Conservation (phyloP, 192 early-diverging fungal genomes). For the Oehlia diaphana region DNA sequence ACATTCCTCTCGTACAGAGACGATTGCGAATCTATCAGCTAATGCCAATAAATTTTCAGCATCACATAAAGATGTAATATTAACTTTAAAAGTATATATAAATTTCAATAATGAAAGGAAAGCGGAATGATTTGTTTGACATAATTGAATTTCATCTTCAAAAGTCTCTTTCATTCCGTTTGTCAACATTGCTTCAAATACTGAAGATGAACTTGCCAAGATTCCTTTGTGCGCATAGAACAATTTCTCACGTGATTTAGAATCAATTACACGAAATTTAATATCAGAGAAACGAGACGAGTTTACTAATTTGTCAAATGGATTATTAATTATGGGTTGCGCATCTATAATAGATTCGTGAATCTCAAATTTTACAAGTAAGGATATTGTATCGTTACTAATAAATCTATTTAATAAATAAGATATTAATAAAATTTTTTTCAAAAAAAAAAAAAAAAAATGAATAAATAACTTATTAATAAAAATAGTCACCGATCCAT, state of each 20-base stretch:
- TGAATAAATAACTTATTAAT: not conserved
- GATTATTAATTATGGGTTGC: conserved; percentile 6
- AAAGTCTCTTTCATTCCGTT: conserved; percentile 23
- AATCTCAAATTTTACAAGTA: conserved; percentile 39
- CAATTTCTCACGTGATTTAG: conserved; percentile 12
- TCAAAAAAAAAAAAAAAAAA: not conserved
- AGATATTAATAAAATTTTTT: not conserved
- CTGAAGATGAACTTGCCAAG: conserved; percentile 19
- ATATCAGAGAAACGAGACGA: conserved; percentile 35
- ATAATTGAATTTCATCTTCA: conserved; percentile 24
- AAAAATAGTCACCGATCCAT: conserved; percentile 26
- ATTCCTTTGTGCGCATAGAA: conserved; percentile 28
- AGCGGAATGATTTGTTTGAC: conserved; percentile 25
- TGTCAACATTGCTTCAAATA: conserved; percentile 28
- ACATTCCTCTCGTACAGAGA: conserved; percentile 30
- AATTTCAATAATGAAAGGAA: conserved; percentile 16
- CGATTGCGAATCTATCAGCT: conserved; percentile 38
- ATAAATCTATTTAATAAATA: conserved; percentile 24
- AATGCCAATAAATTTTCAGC: conserved; percentile 31
- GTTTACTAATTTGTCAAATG: conserved; percentile 31
- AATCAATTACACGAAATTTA: conserved; percentile 30
- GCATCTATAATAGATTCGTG: conserved; percentile 31
- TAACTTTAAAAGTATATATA: conserved; percentile 10
- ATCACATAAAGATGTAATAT: conserved; percentile 23
- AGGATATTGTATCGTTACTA: conserved; percentile 31